phyloP scores from a whole-genome alignment of 805 yeast genomes.

The Groenewaldozyma salmanticensis region DNA sequence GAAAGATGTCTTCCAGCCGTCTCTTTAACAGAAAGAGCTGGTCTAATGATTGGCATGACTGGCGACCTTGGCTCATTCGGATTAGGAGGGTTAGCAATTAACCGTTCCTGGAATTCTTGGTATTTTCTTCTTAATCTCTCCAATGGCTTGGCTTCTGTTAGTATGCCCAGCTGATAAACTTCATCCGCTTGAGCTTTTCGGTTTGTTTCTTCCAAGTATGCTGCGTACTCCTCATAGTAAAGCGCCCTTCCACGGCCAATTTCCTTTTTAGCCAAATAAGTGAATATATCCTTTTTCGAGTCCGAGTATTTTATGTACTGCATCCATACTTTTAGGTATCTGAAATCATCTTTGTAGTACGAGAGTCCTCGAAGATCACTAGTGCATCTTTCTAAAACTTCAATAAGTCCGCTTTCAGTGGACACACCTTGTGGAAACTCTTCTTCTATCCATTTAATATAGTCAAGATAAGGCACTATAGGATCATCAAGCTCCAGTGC shows the following conservation, averaged over 20 bases:
- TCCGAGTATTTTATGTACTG: conserved; percentile 61
- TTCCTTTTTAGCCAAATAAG: conserved; percentile 57
- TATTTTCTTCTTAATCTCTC: conserved; percentile 35
- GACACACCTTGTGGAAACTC: conserved; percentile 49
- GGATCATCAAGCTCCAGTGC: conserved; percentile 69
- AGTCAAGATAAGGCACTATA: conserved; percentile 61
- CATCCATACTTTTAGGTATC: conserved; percentile 76
- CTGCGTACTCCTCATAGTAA: conserved; percentile 74
- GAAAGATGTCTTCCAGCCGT: conserved; percentile 15
- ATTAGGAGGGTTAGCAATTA: conserved; percentile 18
- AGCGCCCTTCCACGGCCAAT: conserved; percentile 61
- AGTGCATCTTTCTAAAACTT: conserved; percentile 62
- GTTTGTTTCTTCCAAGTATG: conserved; percentile 42
- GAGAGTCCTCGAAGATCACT: conserved; percentile 52
- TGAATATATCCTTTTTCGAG: conserved; percentile 60
- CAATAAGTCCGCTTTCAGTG: conserved; percentile 55
- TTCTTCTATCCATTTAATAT: conserved; percentile 61
- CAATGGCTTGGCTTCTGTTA: conserved; percentile 55
- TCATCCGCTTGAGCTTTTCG: conserved; percentile 45
- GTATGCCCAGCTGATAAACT: conserved; percentile 51
- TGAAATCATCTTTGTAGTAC: conserved; percentile 70
- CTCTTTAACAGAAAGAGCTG: conserved; percentile 34
- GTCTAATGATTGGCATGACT: conserved; percentile 24
- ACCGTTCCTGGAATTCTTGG: conserved; percentile 36
- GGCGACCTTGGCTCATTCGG: conserved; percentile 30